Percentiles rank a stretch among this genome's conserved stretches.
Conservation (phyloP, 1,284 basidiomycete genomes). For the Microbotryum scabiosae region DNA sequence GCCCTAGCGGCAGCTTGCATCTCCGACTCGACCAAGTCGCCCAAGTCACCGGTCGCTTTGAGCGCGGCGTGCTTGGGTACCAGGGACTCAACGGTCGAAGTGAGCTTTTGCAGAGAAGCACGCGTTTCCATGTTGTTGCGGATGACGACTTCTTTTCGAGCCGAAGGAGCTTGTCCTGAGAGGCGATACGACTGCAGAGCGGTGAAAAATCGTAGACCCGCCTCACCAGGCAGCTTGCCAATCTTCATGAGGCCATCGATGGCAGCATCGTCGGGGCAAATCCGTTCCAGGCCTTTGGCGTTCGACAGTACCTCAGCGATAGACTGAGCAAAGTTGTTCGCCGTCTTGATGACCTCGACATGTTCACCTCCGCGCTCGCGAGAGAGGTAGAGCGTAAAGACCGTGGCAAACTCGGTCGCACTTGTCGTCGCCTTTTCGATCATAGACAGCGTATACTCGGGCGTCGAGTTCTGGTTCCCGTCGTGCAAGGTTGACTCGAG, state of each 20-base stretch:
- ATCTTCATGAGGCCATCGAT: slow-evolving; percentile 78
- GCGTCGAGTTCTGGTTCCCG: slow-evolving; percentile 91
- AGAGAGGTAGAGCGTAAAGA: slow-evolving; percentile 84
- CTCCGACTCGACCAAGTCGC: slow-evolving; percentile 92
- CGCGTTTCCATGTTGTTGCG: slow-evolving; percentile 82
- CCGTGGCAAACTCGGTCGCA: slow-evolving; percentile 89
- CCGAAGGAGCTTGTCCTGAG: slow-evolving; percentile 46
- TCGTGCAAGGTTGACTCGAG: slow-evolving; percentile 88
- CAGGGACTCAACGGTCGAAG: slow-evolving; percentile 75
- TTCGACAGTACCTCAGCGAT: slow-evolving; percentile 84
- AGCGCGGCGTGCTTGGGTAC: slow-evolving; percentile 73
- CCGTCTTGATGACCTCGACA: slow-evolving; percentile 95
- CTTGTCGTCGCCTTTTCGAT: slow-evolving; percentile 93
- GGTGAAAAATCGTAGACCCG: slow-evolving; percentile 83
- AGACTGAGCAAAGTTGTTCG: slow-evolving; percentile 92
- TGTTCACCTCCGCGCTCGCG: slow-evolving; percentile 86
- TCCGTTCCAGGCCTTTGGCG: slow-evolving; percentile 89
- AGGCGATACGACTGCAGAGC: slow-evolving; percentile 94
- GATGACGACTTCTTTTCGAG: slow-evolving; percentile 78
- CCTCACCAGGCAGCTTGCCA: slow-evolving; percentile 80
- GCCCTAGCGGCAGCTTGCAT: slow-evolving; percentile 89
- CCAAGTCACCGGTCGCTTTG: slow-evolving; percentile 83
- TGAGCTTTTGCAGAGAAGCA: slow-evolving; percentile 69
- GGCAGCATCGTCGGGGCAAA: slow-evolving; percentile 82
- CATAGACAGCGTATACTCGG: slow-evolving; percentile 96